Percentiles rank a stretch among this genome's conserved stretches.
phyloP scores from a whole-genome alignment of 2,329 filamentous ascomycete species.

The Arthrobotrys musiformis region DNA sequence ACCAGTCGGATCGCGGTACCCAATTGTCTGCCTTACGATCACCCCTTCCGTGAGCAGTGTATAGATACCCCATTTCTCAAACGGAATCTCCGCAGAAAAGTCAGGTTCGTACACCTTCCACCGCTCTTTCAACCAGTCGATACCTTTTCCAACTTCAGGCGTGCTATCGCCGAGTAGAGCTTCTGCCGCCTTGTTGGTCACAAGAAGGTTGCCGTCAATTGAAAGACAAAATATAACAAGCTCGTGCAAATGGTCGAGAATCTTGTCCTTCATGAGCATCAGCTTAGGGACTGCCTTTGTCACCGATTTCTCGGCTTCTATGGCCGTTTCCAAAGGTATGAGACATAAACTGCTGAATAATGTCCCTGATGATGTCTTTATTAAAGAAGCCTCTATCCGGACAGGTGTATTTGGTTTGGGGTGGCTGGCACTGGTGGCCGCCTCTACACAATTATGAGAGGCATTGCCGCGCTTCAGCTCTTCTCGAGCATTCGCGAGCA shows the following conservation, averaged over 20 bases:
- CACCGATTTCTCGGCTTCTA: neutral
- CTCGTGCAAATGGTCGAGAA: slow-evolving; percentile 51
- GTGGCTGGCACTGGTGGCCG: slow-evolving; percentile 17
- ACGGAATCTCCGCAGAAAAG: slow-evolving; percentile 53
- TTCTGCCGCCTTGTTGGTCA: slow-evolving; percentile 51
- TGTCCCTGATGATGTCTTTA: slow-evolving; percentile 37
- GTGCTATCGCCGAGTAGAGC: slow-evolving; percentile 49
- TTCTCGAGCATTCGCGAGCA: slow-evolving; percentile 43
- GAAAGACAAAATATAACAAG: slow-evolving; percentile 53
- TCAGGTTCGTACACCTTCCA: slow-evolving; percentile 55
- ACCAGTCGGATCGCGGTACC: slow-evolving; percentile 40
- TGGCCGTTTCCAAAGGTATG: slow-evolving; percentile 2
- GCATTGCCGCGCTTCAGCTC: slow-evolving; percentile 26
- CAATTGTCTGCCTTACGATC: slow-evolving; percentile 49
- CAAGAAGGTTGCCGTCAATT: slow-evolving; percentile 45
- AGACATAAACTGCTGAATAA: slow-evolving; percentile 41
- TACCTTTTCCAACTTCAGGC: slow-evolving; percentile 45
- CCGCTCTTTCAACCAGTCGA: slow-evolving; percentile 52
- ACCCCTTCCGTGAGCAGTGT: slow-evolving; percentile 40
- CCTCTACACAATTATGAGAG: slow-evolving; percentile 42
- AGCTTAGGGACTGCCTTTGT: slow-evolving; percentile 35
- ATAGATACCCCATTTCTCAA: slow-evolving; percentile 55
- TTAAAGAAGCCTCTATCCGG: slow-evolving; percentile 40
- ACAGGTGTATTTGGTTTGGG: slow-evolving; percentile 26
- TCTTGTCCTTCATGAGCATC: slow-evolving; percentile 53